Evolutionary conservation across 306 rosid genomes (phyloP).

Genomic region (Fragaria iinumae): DNA sequence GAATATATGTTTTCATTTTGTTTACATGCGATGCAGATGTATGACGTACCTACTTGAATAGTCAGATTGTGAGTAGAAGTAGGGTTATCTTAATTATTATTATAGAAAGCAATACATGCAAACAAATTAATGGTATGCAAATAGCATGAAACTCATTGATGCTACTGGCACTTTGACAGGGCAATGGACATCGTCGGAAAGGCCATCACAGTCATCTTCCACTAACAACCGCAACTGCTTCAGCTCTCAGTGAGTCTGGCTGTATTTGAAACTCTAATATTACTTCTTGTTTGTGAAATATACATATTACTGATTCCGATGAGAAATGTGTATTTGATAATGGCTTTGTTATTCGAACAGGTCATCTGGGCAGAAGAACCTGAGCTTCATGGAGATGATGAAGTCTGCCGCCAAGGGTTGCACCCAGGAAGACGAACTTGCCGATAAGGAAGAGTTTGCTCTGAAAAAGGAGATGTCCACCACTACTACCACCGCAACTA

Average conservation of each 20-base stretch:
- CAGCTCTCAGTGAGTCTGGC: constrained; percentile 71
- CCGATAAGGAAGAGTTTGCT: constrained; percentile 58
- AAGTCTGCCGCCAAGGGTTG: constrained; percentile 67
- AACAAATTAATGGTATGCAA: background rate
- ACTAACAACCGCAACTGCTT: constrained; percentile 61
- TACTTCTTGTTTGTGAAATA: background rate
- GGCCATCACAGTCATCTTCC: constrained; percentile 73
- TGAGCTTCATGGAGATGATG: constrained; percentile 86
- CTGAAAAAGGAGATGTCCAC: constrained; percentile 64
- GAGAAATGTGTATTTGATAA: background rate
- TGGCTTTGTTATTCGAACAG: constrained; percentile 37
- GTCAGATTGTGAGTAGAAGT: background rate
- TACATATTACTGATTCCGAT: background rate
- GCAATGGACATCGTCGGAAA: constrained; percentile 67
- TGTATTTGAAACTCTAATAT: background rate
- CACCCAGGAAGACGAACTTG: constrained; percentile 66
- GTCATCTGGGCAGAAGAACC: constrained; percentile 68
- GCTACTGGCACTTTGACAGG: constrained; percentile 27
- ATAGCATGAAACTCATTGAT: constrained; percentile 13
- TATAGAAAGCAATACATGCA: background rate
- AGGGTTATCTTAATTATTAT: background rate
- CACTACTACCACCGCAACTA: constrained; percentile 25
- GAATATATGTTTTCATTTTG: background rate
- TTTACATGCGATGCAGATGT: background rate
- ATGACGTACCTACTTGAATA: background rate